phyloP scores from a whole-genome alignment of 768 basidiomycete species.

The Suillus alpinus region DNA sequence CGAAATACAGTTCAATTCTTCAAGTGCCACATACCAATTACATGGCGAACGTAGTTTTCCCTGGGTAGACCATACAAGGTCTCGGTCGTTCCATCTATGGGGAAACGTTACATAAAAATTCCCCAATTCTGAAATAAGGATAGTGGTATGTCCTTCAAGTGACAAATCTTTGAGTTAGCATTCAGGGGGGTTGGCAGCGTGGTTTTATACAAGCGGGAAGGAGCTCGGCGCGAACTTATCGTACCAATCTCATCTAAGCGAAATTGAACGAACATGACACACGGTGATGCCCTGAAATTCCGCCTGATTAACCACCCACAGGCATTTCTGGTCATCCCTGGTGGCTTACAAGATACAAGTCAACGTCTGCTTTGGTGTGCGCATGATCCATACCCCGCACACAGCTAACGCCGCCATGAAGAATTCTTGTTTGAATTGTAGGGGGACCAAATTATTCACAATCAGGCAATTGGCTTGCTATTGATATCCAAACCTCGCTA shows the following conservation, averaged over 20 bases:
- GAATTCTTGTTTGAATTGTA: neutral
- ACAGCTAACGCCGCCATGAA: neutral
- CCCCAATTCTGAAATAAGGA: neutral
- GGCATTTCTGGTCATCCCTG: neutral
- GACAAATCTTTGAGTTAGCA: neutral
- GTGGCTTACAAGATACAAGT: neutral
- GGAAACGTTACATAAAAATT: neutral
- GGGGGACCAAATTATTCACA: neutral
- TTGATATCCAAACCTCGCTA: constrained; percentile 6
- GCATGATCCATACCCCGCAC: neutral
- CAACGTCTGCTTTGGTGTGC: neutral
- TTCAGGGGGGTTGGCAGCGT: neutral
- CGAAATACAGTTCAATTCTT: neutral
- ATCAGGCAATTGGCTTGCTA: constrained; percentile 5
- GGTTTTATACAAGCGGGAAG: neutral
- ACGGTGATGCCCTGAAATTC: constrained; percentile 9
- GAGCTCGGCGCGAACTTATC: constrained; percentile 7
- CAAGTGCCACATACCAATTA: neutral
- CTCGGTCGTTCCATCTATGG: neutral
- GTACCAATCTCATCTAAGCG: constrained; percentile 30
- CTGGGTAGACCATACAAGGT: neutral
- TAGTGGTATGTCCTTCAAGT: neutral
- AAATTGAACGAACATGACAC: constrained; percentile 20
- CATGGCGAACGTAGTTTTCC: neutral
- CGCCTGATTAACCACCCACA: constrained; percentile 2